phyloP scores from a whole-genome alignment of 441 rosid genomes.

The Euphorbia celastroides region DNA sequence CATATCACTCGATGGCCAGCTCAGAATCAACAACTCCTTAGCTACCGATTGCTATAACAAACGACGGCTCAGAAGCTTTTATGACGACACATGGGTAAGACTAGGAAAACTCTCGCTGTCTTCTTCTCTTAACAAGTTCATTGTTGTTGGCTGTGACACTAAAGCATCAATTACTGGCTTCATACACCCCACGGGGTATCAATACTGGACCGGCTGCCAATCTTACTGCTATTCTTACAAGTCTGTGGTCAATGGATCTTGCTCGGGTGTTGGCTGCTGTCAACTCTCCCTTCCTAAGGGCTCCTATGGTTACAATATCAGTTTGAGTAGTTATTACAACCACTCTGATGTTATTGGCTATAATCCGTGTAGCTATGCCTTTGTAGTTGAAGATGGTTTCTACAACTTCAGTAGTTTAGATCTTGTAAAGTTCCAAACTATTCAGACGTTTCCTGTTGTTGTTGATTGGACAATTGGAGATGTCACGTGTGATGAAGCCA shows the following conservation, averaged over 20 bases:
- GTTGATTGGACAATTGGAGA: background rate
- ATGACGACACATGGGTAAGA: background rate
- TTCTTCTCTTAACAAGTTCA: background rate
- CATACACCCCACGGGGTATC: background rate
- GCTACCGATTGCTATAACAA: background rate
- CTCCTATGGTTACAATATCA: background rate
- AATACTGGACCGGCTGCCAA: background rate
- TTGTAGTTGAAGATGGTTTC: constrained; percentile 6
- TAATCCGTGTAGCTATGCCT: constrained; percentile 5
- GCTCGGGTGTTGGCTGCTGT: background rate
- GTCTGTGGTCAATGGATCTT: background rate
- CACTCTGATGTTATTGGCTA: background rate
- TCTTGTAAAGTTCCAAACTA: background rate
- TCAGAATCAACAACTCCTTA: background rate
- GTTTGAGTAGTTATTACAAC: background rate
- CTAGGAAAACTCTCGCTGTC: background rate
- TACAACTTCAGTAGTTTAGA: background rate
- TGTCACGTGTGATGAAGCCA: background rate
- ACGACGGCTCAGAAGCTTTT: background rate
- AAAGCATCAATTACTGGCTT: background rate
- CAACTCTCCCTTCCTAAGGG: background rate
- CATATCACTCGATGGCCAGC: background rate
- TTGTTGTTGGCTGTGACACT: constrained; percentile 4
- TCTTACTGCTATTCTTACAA: background rate
- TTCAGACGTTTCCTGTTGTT: background rate